A percentile compares a stretch with the other conserved stretches of the same genome.
Conservation (phyloP, 352 stramenopile species). For the Pythium aristosporum region DNA sequence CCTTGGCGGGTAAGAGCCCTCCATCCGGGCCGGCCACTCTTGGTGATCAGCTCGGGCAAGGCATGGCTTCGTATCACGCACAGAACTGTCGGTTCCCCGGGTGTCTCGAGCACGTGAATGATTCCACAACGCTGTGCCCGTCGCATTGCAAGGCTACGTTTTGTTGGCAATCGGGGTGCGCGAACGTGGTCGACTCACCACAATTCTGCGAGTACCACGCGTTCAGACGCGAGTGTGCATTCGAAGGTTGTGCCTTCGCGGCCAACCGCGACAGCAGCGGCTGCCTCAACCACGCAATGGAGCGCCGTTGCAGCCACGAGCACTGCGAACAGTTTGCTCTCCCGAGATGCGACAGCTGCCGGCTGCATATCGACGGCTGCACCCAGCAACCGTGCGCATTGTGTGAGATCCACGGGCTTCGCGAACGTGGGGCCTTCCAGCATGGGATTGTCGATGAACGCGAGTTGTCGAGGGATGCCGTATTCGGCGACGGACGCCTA, state of each 20-base stretch:
- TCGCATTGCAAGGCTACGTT: conserved; percentile 49
- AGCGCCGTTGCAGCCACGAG: conserved; percentile 48
- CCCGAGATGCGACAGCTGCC: conserved; percentile 31
- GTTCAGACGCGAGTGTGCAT: conserved; percentile 52
- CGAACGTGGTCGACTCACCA: conserved; percentile 50
- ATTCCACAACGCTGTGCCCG: conserved; percentile 38
- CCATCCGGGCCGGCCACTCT: conserved; percentile 16
- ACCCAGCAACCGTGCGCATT: conserved; percentile 50
- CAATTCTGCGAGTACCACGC: conserved; percentile 63
- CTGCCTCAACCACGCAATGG: conserved; percentile 46
- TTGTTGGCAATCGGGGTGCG: conserved; percentile 60
- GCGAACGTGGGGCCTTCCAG: neutral
- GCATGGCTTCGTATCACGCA: conserved; percentile 6
- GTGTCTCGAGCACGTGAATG: conserved; percentile 35
- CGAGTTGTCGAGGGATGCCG: conserved; percentile 24
- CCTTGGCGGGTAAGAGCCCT: neutral
- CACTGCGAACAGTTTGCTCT: conserved; percentile 66
- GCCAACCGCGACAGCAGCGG: conserved; percentile 36
- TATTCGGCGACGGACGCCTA: conserved; percentile 17
- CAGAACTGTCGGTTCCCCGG: conserved; percentile 42
- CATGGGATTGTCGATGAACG: conserved; percentile 18
- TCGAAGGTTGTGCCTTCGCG: conserved; percentile 49
- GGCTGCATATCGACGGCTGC: conserved; percentile 54
- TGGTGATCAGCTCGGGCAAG: conserved; percentile 18
- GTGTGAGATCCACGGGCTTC: conserved; percentile 38